Conservation (phyloP, 768 basidiomycete species). For the Psilocybe cyanescens region DNA sequence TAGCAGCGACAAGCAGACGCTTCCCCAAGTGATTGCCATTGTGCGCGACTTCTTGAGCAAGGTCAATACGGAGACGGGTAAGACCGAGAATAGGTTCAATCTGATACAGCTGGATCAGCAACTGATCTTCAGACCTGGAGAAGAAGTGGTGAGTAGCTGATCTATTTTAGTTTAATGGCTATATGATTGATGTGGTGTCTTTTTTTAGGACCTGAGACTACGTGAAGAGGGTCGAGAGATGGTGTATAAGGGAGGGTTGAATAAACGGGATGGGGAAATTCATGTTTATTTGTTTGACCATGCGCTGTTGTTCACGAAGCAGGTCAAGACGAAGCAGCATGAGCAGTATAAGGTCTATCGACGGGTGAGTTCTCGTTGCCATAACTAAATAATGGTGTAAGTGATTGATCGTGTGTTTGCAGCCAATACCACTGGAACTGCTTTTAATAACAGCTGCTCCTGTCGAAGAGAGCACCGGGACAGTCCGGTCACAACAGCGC, state of each 20-base stretch:
- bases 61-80: slow-evolving; percentile 94
- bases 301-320: slow-evolving; percentile 91
- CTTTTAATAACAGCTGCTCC: slow-evolving; percentile 78
- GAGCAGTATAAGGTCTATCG: slow-evolving; percentile 95
- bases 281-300: slow-evolving; percentile 97
- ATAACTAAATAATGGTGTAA: neutral
- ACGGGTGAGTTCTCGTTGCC: slow-evolving; percentile 59
- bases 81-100: slow-evolving; percentile 96
- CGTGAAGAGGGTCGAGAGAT: slow-evolving; percentile 89
- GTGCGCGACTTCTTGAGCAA: slow-evolving; percentile 83
- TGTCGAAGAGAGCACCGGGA: slow-evolving; percentile 56
- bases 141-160: slow-evolving; percentile 73
- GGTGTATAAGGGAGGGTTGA: slow-evolving; percentile 88
- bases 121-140: slow-evolving; percentile 86
- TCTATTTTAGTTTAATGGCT: neutral
- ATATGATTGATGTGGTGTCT: neutral
- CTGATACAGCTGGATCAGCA: slow-evolving; percentile 92
- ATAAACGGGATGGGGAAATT: slow-evolving; percentile 90
- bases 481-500: slow-evolving; percentile 38
- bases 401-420: neutral
- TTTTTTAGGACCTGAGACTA: slow-evolving; percentile 76
- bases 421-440: slow-evolving; percentile 97
- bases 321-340: slow-evolving; percentile 80
- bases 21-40: slow-evolving; percentile 78
- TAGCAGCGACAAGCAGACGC: slow-evolving; percentile 77